phyloP scores from a whole-genome alignment of 108 stramenopile species.

The Fragilariopsis cylindrus region DNA sequence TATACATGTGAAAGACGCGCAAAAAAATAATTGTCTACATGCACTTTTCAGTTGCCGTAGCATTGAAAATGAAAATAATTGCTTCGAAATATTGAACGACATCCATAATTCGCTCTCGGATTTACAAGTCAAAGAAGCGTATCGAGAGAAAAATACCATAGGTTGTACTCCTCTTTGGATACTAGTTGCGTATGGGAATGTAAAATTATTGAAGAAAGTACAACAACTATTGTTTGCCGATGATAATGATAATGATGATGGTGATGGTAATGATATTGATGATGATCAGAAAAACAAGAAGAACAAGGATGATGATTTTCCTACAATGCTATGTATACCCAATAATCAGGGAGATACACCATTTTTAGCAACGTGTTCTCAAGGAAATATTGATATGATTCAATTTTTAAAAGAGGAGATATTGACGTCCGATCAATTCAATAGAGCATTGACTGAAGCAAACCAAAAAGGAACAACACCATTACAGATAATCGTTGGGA shows the following conservation, averaged over 20 bases:
- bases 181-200: constrained; percentile 13
- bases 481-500: constrained; percentile 12
- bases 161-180: constrained; percentile 22
- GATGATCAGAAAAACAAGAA: neutral
- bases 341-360: constrained; percentile 17
- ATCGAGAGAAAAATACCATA: constrained; percentile 7
- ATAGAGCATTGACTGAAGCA: neutral
- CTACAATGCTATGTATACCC: neutral
- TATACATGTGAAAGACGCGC: constrained; percentile 1
- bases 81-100: constrained; percentile 6
- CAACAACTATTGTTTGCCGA: neutral
- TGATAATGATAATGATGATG: neutral
- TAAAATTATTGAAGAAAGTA: constrained; percentile 5
- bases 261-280: neutral
- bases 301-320: neutral
- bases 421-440: neutral
- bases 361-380: constrained; percentile 19
- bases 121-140: neutral
- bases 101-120: neutral
- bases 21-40: constrained; percentile 14
- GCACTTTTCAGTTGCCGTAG: constrained; percentile 20
- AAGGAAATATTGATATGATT: constrained; percentile 14
- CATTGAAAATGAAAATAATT: neutral
- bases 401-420: constrained; percentile 13
- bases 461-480: constrained; percentile 21